These are phyloP conservation scores for Mycena vitilis DNA, from an alignment of 768 basidiomycete species.

Conservation along the genomic window DNA sequence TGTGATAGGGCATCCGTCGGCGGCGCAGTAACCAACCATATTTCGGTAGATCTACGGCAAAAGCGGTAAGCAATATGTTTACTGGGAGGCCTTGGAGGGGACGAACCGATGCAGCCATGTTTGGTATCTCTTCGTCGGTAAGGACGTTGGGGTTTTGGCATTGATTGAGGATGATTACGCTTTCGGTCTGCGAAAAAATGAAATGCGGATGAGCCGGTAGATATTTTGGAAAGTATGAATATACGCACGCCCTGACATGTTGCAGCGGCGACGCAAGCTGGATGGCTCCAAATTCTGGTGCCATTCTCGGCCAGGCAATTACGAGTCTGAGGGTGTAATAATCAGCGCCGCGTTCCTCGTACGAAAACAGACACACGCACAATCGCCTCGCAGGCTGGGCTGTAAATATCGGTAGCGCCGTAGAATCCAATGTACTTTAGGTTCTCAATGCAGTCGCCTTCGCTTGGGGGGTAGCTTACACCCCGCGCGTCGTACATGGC, in stretches of 20 bases:
- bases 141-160: conserved; percentile 7
- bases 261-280: conserved; percentile 1
- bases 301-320: not conserved
- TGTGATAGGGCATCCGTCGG: conserved; percentile 34
- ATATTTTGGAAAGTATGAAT: not conserved
- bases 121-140: not conserved
- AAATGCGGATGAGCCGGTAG: not conserved
- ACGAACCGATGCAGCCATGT: not conserved
- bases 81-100: not conserved
- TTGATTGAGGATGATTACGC: conserved; percentile 2
- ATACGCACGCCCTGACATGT: conserved; percentile 2
- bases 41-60: conserved; percentile 28
- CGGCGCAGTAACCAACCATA: conserved; percentile 36
- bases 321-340: not conserved
- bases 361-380: not conserved
- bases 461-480: not conserved
- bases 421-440: not conserved
- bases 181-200: not conserved
- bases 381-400: not conserved
- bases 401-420: not conserved
- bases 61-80: too few species aligned
- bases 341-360: not conserved
- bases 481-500: not conserved
- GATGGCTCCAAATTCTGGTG: conserved; percentile 1
- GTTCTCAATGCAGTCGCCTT: not conserved